Evolutionary conservation across 2,329 filamentous ascomycete genomes (phyloP).

Genomic region (Furcasterigmium furcatum): DNA sequence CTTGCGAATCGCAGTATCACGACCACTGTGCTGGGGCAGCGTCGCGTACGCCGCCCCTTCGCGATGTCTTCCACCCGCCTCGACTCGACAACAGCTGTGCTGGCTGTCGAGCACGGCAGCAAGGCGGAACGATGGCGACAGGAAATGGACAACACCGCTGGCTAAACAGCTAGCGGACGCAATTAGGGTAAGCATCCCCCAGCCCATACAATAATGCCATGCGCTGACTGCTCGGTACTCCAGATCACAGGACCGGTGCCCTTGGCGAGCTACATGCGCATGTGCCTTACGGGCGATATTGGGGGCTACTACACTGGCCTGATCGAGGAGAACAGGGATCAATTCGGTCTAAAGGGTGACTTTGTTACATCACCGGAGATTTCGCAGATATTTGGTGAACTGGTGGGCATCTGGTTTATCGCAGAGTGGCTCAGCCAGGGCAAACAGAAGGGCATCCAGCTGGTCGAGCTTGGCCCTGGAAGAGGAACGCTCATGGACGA

Average conservation of each 20-base stretch:
- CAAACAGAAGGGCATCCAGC: constrained; percentile 70
- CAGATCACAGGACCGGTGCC: constrained; percentile 82
- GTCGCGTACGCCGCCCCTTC: too few species aligned
- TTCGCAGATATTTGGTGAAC: constrained; percentile 92
- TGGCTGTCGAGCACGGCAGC: not conserved
- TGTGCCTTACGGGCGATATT: constrained; percentile 88
- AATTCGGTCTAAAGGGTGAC: constrained; percentile 90
- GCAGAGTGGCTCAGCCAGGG: constrained; percentile 96
- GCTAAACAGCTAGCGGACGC: constrained; percentile 84
- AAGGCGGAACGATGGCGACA: constrained; percentile 27
- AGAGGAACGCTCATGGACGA: constrained; percentile 97
- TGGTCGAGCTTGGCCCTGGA: constrained; percentile 93
- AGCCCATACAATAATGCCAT: not conserved
- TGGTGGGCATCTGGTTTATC: constrained; percentile 91
- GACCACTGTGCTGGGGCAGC: not conserved
- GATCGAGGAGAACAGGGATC: constrained; percentile 67
- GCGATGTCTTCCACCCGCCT: too few species aligned
- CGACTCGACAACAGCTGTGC: not conserved
- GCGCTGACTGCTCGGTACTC: not conserved
- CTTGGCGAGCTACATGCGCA: constrained; percentile 94
- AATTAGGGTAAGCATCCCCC: constrained; percentile 72
- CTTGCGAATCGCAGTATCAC: not conserved
- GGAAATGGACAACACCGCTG: constrained; percentile 88
- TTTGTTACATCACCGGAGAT: constrained; percentile 98
- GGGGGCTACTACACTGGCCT: constrained; percentile 92